Evolutionary conservation across 176 grass and related monocot species (phyloP).

Genomic region (Avena insularis): DNA sequence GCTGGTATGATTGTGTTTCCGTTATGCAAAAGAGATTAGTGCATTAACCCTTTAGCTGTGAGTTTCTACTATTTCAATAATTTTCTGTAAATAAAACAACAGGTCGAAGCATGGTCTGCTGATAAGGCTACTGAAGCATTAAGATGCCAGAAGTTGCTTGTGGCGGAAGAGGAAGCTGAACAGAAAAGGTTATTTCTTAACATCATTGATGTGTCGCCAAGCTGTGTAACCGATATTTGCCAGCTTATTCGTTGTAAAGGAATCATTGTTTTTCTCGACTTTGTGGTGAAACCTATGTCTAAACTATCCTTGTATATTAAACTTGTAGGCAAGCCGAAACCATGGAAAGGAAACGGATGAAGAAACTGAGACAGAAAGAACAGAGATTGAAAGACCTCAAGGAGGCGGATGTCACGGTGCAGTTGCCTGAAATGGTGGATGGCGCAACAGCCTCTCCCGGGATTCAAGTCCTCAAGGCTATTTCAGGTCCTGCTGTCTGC

Average conservation of each 20-base stretch:
- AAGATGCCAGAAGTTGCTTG: conserved; percentile 87
- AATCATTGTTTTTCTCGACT: background rate
- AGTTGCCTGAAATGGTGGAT: conserved; percentile 35
- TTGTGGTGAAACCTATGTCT: conserved; percentile 36
- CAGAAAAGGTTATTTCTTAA: conserved; percentile 75
- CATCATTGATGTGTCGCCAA: conserved; percentile 11
- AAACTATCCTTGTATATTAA: conserved; percentile 11
- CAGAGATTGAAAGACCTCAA: conserved; percentile 66
- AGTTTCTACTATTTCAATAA: conserved; percentile 3
- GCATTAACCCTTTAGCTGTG: conserved; percentile 22
- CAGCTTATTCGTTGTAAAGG: conserved; percentile 28
- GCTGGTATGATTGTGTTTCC: conserved; percentile 58
- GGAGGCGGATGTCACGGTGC: conserved; percentile 21
- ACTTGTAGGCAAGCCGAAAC: conserved; percentile 66
- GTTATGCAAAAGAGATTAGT: conserved; percentile 15
- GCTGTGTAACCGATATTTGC: background rate
- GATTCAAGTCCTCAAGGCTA: conserved; percentile 43
- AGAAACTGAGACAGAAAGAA: conserved; percentile 90
- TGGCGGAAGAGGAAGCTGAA: conserved; percentile 95
- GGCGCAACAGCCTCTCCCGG: conserved; percentile 30
- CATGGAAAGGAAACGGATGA: conserved; percentile 78
- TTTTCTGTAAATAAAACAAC: conserved; percentile 26
- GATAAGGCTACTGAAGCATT: conserved; percentile 88
- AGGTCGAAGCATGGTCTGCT: conserved; percentile 85
- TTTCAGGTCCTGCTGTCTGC: conserved; percentile 46